Conservation (phyloP, 116 monocot species). For the Papilionanthe hybrid region DNA sequence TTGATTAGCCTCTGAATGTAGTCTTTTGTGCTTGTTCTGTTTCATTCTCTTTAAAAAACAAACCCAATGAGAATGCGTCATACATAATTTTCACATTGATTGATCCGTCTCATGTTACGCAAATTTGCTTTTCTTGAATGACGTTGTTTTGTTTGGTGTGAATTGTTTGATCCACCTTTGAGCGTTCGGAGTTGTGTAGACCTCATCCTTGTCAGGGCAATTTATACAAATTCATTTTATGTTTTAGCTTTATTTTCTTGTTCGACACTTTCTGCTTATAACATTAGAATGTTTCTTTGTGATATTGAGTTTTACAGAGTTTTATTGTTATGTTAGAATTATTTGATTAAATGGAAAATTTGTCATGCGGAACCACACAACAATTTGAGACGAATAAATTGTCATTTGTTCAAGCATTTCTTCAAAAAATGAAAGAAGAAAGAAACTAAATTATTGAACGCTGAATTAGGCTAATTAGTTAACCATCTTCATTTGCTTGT, state of each 20-base stretch:
- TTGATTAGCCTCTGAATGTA: neutral
- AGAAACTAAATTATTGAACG: neutral
- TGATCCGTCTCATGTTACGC: neutral
- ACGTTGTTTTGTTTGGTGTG: neutral
- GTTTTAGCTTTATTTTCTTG: neutral
- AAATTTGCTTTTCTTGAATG: neutral
- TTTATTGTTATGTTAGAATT: neutral
- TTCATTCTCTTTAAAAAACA: neutral
- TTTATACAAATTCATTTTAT: neutral
- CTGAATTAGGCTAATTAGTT: too few species aligned
- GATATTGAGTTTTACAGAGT: neutral
- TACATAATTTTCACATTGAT: neutral
- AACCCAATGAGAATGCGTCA: neutral
- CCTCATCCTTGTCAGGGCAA: neutral
- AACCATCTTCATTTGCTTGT: too few species aligned
- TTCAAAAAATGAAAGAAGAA: too few species aligned
- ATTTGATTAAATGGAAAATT: neutral
- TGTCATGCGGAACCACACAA: neutral
- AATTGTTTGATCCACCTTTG: too few species aligned
- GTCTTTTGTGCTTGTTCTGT: neutral
- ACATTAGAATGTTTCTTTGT: neutral
- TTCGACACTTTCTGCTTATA: neutral
- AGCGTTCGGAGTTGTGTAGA: neutral
- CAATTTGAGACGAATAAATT: neutral
- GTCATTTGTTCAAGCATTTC: neutral